Percentiles rank a stretch among this genome's conserved stretches.
phyloP scores from a whole-genome alignment of 2,329 filamentous ascomycete species.

The Botrytis squamosa region DNA sequence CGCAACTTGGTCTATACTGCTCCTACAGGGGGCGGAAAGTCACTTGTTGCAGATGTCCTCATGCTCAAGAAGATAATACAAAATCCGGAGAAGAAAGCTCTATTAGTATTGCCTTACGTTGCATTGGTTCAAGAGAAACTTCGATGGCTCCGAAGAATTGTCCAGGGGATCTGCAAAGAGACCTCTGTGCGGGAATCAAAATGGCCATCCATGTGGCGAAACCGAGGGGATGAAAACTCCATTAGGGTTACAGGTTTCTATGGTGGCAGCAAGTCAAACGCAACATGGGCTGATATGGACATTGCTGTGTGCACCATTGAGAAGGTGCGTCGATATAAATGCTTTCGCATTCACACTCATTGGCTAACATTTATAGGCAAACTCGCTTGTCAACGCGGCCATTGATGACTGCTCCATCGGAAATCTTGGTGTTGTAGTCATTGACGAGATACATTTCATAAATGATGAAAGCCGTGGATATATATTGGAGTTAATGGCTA shows the following conservation, averaged over 20 bases:
- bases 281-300: conserved; percentile 72
- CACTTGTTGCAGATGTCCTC: conserved; percentile 68
- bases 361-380: conserved; percentile 53
- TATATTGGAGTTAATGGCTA: conserved; percentile 70
- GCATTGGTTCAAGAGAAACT: conserved; percentile 79
- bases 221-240: conserved; percentile 54
- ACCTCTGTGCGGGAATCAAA: conserved; percentile 21
- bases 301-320: conserved; percentile 78
- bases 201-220: conserved; percentile 49
- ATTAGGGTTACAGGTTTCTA: conserved; percentile 72
- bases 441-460: conserved; percentile 82
- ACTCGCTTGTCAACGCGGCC: conserved; percentile 69
- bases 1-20: conserved; percentile 77
- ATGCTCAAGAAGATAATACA: conserved; percentile 71
- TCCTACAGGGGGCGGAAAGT: conserved; percentile 76
- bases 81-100: conserved; percentile 62
- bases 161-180: conserved; percentile 53
- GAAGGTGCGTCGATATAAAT: conserved; percentile 50
- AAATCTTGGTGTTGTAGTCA: conserved; percentile 64
- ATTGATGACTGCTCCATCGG: conserved; percentile 67
- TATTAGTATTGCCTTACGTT: conserved; percentile 74
- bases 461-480: conserved; percentile 77
- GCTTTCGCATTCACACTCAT: background rate
- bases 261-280: conserved; percentile 66
- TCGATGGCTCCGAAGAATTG: conserved; percentile 67